Percentiles rank a stretch among this genome's conserved stretches.
These are phyloP conservation scores for Arctium lappa DNA, from an alignment of 129 eudicot genomes.

Conservation along the genomic window DNA sequence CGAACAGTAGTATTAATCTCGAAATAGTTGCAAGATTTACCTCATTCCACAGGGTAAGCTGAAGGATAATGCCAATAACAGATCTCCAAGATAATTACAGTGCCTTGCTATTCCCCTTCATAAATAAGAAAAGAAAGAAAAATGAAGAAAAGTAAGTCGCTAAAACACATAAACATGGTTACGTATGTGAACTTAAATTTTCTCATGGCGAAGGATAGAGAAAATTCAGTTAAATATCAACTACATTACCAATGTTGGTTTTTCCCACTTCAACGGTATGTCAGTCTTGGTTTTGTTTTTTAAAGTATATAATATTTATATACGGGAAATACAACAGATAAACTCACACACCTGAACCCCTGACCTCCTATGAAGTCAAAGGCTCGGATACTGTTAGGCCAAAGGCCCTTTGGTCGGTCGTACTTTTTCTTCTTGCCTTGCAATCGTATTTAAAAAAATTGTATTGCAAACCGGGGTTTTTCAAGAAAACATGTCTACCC, in stretches of 20 bases:
- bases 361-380: too few relatives aligned
- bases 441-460: too few relatives aligned
- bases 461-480: too few relatives aligned
- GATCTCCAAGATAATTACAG: constrained; percentile 84
- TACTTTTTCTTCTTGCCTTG: too few relatives aligned
- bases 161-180: neutral
- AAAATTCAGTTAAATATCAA: neutral
- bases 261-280: neutral
- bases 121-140: constrained; percentile 1
- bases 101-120: constrained; percentile 84
- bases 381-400: too few relatives aligned
- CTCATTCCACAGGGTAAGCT: constrained; percentile 96
- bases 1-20: neutral
- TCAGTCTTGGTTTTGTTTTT: neutral
- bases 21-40: constrained; percentile 28
- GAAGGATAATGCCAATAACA: constrained; percentile 81
- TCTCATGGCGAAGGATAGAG: neutral
- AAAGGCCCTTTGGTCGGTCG: too few relatives aligned
- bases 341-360: neutral
- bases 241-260: neutral
- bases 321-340: neutral
- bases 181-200: neutral
- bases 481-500: too few relatives aligned
- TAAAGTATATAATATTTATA: too few relatives aligned
- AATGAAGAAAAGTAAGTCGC: neutral